Percentiles rank a stretch among this genome's conserved stretches.
These are phyloP conservation scores for Sporisorium graminicola DNA, from an alignment of 1,284 basidiomycete genomes.

Conservation along the genomic window DNA sequence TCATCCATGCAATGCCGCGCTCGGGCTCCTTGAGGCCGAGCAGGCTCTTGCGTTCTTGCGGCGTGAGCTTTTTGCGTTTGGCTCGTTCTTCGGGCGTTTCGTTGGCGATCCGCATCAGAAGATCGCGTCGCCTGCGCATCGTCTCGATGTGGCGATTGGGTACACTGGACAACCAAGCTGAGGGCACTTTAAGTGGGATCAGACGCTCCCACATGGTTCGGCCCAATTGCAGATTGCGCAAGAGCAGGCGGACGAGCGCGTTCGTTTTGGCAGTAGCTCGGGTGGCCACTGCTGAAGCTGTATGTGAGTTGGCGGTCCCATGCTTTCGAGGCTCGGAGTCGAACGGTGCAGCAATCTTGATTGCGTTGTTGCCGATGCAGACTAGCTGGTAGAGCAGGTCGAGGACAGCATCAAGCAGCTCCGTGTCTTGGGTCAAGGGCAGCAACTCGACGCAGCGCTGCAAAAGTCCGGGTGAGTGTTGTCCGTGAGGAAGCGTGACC, in stretches of 20 bases:
- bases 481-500: conserved; percentile 24
- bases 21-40: conserved; percentile 56
- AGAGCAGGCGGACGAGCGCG: conserved; percentile 46
- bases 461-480: conserved; percentile 53
- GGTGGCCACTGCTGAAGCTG: not conserved
- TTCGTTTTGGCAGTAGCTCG: conserved; percentile 31
- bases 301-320: not conserved
- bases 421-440: conserved; percentile 58
- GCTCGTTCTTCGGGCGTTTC: conserved; percentile 51
- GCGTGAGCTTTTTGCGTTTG: conserved; percentile 46
- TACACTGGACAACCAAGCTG: conserved; percentile 31
- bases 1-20: conserved; percentile 74
- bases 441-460: conserved; percentile 60
- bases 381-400: conserved; percentile 65
- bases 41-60: conserved; percentile 40
- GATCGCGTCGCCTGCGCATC: conserved; percentile 40
- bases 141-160: conserved; percentile 24
- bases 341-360: conserved; percentile 41
- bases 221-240: conserved; percentile 55
- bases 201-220: conserved; percentile 61
- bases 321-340: not conserved
- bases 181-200: conserved; percentile 35
- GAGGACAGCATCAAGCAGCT: conserved; percentile 61
- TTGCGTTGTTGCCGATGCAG: conserved; percentile 59
- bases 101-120: conserved; percentile 26